A percentile compares a stretch with the other conserved stretches of the same genome.
These are phyloP conservation scores for Lojkania enalia DNA, from an alignment of 2,329 filamentous ascomycete species.

Conservation along the genomic window DNA sequence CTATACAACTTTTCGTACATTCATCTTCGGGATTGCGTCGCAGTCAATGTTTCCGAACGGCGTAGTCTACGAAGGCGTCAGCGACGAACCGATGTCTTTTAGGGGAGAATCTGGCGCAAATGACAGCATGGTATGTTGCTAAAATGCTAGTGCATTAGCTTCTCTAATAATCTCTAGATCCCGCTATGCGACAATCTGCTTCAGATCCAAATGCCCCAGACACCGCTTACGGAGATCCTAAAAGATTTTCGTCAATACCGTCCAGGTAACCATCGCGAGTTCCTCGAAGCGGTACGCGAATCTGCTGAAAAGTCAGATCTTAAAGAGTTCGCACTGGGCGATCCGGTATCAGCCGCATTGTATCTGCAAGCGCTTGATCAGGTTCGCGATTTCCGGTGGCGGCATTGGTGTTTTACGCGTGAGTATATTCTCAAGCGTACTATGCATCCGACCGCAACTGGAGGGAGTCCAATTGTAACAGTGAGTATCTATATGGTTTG, in stretches of 20 bases:
- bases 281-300: constrained; percentile 71
- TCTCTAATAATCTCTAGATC: constrained; percentile 52
- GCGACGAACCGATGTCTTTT: constrained; percentile 76
- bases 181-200: constrained; percentile 87
- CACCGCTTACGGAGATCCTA: constrained; percentile 85
- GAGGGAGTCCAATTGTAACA: constrained; percentile 79
- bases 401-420: constrained; percentile 83
- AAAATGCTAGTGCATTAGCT: too few species aligned
- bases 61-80: constrained; percentile 84
- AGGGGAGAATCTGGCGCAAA: constrained; percentile 92
- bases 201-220: constrained; percentile 83
- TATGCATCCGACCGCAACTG: constrained; percentile 75
- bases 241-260: constrained; percentile 87
- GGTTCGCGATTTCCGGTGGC: constrained; percentile 79
- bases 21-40: constrained; percentile 93
- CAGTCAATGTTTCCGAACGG: constrained; percentile 94
- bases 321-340: constrained; percentile 65
- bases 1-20: constrained; percentile 90
- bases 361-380: constrained; percentile 65
- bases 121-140: constrained; percentile 72
- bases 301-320: constrained; percentile 57
- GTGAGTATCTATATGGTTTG: constrained; percentile 29
- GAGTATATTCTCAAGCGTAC: constrained; percentile 84
- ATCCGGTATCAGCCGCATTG: constrained; percentile 57
- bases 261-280: constrained; percentile 84